Conservation (phyloP, 768 basidiomycete genomes). For the Tremella mesenterica region DNA sequence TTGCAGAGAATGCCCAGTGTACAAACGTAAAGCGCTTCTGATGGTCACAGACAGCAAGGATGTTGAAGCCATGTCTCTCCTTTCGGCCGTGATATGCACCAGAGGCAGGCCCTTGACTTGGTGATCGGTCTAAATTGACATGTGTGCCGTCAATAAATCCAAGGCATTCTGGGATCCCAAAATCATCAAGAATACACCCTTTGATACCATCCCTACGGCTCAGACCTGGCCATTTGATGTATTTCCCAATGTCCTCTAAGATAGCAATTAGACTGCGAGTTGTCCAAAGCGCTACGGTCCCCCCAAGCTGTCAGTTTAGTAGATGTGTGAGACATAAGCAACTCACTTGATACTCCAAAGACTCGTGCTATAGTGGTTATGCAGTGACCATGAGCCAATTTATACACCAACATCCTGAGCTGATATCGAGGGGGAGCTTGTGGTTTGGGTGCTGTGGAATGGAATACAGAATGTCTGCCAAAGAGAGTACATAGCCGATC, state of each 20-base stretch:
- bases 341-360: background rate
- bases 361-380: background rate
- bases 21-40: conserved; percentile 2
- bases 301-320: no score
- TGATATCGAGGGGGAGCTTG: background rate
- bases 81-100: background rate
- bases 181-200: no score
- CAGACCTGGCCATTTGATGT: background rate
- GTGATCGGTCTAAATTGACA: conserved; percentile 2
- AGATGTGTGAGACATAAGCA: background rate
- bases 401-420: background rate
- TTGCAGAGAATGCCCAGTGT: background rate
- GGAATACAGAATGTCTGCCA: no score
- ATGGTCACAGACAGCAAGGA: background rate
- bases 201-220: background rate
- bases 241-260: background rate
- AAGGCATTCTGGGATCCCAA: background rate
- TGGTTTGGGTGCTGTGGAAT: background rate
- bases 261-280: no score
- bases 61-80: background rate
- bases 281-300: no score
- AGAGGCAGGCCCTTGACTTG: background rate
- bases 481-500: background rate
- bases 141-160: background rate
- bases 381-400: background rate